These are phyloP conservation scores for Avicennia marina DNA, from an alignment of 257 asterid species.

Conservation along the genomic window DNA sequence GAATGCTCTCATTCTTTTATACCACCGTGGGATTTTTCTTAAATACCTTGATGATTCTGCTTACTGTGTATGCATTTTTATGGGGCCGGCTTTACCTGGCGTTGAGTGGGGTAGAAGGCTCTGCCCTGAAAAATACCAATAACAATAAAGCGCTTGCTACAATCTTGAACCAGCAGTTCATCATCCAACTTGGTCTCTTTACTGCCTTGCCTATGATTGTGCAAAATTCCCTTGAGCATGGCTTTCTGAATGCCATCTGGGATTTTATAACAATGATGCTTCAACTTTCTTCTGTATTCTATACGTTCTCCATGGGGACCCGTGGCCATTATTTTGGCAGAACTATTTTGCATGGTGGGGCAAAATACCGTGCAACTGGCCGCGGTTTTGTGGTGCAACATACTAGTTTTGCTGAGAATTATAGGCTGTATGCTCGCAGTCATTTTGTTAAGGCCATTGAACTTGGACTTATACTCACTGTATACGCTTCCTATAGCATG, in stretches of 20 bases:
- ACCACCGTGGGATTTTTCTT: constrained; percentile 94
- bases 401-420: constrained; percentile 85
- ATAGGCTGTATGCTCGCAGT: constrained; percentile 88
- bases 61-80: constrained; percentile 88
- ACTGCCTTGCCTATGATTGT: constrained; percentile 96
- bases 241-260: constrained; percentile 88
- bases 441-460: constrained; percentile 97
- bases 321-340: constrained; percentile 99
- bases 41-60: constrained; percentile 91
- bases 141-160: constrained; percentile 89
- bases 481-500: constrained; percentile 86
- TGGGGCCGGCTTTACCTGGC: constrained; percentile 99
- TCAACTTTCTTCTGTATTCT: constrained; percentile 90
- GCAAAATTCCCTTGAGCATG: constrained; percentile 95
- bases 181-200: constrained; percentile 89
- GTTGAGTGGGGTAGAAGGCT: constrained; percentile 85
- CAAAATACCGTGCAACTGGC: constrained; percentile 96
- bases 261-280: constrained; percentile 96
- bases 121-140: constrained; percentile 41
- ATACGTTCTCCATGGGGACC: constrained; percentile 97
- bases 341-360: constrained; percentile 97
- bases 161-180: constrained; percentile 94
- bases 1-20: constrained; percentile 98
- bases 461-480: constrained; percentile 83
- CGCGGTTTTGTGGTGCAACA: constrained; percentile 99